phyloP scores from a whole-genome alignment of 106 monocot genomes.

The Platanthera zijinensis region DNA sequence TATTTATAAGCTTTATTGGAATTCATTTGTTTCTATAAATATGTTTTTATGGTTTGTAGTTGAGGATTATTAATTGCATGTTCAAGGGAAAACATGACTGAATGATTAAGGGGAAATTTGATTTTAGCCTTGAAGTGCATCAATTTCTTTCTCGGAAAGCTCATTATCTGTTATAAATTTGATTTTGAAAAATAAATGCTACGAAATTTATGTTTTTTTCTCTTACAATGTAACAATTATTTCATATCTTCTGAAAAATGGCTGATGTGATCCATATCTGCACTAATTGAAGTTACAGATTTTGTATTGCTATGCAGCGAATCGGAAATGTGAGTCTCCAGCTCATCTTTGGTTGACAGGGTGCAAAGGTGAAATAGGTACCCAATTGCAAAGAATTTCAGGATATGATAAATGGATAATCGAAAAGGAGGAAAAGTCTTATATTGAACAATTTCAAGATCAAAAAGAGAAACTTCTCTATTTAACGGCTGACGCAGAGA shows the following conservation, averaged over 20 bases:
- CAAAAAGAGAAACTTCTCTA: constrained; percentile 81
- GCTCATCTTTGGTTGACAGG: constrained; percentile 92
- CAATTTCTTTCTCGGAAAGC: background rate
- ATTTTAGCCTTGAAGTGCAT: too few relatives aligned
- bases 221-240: background rate
- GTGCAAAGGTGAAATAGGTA: constrained; percentile 66
- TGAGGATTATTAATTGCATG: too few relatives aligned
- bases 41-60: too few relatives aligned
- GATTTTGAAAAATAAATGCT: background rate
- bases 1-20: too few relatives aligned
- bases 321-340: constrained; percentile 65
- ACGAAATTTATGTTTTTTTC: background rate
- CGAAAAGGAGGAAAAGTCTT: constrained; percentile 65
- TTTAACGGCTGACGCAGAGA: constrained; percentile 89
- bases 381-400: constrained; percentile 55
- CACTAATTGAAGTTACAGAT: constrained; percentile 65
- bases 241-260: background rate
- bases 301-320: constrained; percentile 96
- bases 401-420: constrained; percentile 90
- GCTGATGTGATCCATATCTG: background rate
- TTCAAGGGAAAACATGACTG: too few relatives aligned
- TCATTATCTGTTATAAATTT: background rate
- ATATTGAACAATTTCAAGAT: constrained; percentile 74
- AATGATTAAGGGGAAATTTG: too few relatives aligned
- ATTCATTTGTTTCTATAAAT: too few relatives aligned